Evolutionary conservation across 2,329 filamentous ascomycete genomes (phyloP).

Genomic region (Penicillium thymicola): DNA sequence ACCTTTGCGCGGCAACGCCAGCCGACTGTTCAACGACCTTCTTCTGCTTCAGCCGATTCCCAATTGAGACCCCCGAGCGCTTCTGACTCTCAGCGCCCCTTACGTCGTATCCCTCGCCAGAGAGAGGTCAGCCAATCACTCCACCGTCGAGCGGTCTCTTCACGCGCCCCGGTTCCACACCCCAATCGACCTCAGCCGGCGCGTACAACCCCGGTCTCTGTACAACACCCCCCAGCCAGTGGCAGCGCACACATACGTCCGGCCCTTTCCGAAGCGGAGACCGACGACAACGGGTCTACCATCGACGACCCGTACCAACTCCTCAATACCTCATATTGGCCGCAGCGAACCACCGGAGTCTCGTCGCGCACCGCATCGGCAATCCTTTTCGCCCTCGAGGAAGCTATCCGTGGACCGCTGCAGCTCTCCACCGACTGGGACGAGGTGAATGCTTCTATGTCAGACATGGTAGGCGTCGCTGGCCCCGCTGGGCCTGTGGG

Average conservation of each 20-base stretch:
- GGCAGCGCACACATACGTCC: conserved; percentile 26
- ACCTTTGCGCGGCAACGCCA: conserved; percentile 46
- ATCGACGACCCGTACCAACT: conserved; percentile 29
- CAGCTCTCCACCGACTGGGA: conserved; percentile 77
- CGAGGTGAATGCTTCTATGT: conserved; percentile 91
- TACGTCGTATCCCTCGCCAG: conserved; percentile 53
- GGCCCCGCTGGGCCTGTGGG: conserved; percentile 46
- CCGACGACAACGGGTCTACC: conserved; percentile 33
- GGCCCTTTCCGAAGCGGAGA: conserved; percentile 34
- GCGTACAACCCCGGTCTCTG: conserved; percentile 26
- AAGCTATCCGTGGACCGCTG: conserved; percentile 78
- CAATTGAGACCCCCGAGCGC: conserved; percentile 51
- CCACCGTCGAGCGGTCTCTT: conserved; percentile 44
- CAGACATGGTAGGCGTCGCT: conserved; percentile 67
- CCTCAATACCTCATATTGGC: conserved; percentile 50
- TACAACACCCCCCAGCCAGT: conserved; percentile 21
- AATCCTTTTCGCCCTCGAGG: conserved; percentile 88
- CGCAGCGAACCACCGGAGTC: conserved; percentile 56
- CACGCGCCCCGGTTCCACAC: conserved; percentile 39
- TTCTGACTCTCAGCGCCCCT: conserved; percentile 50
- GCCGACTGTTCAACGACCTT: conserved; percentile 40
- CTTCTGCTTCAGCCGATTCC: conserved; percentile 41
- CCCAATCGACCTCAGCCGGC: conserved; percentile 29
- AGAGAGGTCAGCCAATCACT: conserved; percentile 45
- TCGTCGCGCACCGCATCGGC: conserved; percentile 83